These are phyloP conservation scores for Quercus tomentella DNA, from an alignment of 331 rosid species.

Conservation along the genomic window DNA sequence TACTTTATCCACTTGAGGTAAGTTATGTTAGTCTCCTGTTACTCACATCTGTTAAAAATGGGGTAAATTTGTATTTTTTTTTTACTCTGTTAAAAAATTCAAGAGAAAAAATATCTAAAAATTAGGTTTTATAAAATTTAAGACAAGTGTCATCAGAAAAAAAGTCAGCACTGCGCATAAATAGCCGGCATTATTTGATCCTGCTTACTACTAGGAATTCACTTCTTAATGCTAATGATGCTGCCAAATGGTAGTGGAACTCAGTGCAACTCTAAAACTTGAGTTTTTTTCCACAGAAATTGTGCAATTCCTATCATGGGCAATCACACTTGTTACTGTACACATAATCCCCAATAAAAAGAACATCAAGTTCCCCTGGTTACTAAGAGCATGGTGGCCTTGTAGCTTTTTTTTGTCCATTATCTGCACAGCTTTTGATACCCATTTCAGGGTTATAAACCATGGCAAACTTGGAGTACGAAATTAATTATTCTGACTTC, in stretches of 20 bases:
- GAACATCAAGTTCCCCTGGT: conserved; percentile 54
- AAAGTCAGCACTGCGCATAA: conserved; percentile 35
- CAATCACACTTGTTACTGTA: conserved; percentile 31
- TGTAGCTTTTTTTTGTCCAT: conserved; percentile 52
- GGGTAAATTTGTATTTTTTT: too few relatives aligned
- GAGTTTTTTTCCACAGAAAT: conserved; percentile 46
- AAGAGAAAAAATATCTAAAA: too few relatives aligned
- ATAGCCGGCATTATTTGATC: conserved; percentile 52
- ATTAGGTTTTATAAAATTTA: neutral
- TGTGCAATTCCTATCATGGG: conserved; percentile 49
- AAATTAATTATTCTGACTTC: conserved; percentile 45
- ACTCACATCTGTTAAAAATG: too few relatives aligned
- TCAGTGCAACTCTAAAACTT: conserved; percentile 34
- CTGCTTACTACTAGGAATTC: conserved; percentile 32
- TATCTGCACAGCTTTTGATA: conserved; percentile 31
- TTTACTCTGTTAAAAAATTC: too few relatives aligned
- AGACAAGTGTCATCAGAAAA: conserved; percentile 17
- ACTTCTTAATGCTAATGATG: conserved; percentile 30
- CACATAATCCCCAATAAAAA: conserved; percentile 26
- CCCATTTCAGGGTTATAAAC: neutral
- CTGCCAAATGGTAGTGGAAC: conserved; percentile 43
- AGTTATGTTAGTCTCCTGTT: fast-evolving
- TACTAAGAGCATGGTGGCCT: conserved; percentile 80
- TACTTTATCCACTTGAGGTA: fast-evolving
- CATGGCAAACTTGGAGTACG: neutral